Percentiles rank a stretch among this genome's conserved stretches.
Evolutionary conservation across 148 eudicot genomes (phyloP).

Genomic region (Arbutus unedo): DNA sequence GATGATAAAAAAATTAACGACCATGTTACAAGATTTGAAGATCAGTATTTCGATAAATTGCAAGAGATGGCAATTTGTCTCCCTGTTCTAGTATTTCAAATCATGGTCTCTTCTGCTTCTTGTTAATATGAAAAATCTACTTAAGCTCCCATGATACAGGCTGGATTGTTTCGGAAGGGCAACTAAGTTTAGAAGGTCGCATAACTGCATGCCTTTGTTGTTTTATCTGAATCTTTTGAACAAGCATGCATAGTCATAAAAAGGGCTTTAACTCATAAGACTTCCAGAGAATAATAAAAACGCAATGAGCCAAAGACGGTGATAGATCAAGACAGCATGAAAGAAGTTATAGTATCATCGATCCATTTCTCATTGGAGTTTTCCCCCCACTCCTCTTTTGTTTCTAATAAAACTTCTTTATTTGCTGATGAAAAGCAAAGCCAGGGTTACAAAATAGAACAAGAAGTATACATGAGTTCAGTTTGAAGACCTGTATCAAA

Average conservation of each 20-base stretch:
- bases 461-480: not conserved
- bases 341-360: not conserved
- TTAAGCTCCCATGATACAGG: not conserved
- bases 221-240: not conserved
- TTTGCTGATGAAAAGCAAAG: not conserved
- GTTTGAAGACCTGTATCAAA: slow-evolving; percentile 39
- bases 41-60: not conserved
- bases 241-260: not conserved
- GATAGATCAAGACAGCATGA: not conserved
- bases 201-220: not conserved
- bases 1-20: not conserved
- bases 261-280: not conserved
- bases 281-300: not conserved
- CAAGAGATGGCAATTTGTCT: not conserved
- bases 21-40: not conserved
- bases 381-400: not conserved
- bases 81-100: not conserved
- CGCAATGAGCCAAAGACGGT: not conserved
- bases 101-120: not conserved
- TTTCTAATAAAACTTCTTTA: not conserved
- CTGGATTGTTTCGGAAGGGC: not conserved
- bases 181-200: not conserved
- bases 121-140: not conserved
- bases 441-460: not conserved
- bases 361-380: not conserved